A percentile compares a stretch with the other conserved stretches of the same genome.
Evolutionary conservation across 495 filamentous ascomycete genomes (phyloP).

Genomic region (Jackrogersella minutella): DNA sequence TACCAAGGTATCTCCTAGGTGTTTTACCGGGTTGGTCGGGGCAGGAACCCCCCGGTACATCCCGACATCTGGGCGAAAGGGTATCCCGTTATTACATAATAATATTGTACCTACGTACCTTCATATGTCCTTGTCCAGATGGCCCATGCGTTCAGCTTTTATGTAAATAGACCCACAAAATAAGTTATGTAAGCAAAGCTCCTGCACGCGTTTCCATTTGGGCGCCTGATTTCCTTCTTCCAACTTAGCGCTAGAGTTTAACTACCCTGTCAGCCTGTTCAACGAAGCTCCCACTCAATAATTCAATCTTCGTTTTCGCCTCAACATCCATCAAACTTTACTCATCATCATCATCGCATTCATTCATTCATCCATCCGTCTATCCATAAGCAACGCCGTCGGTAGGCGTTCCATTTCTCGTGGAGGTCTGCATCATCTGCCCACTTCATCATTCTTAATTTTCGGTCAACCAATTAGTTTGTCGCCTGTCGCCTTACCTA

Average conservation of each 20-base stretch:
- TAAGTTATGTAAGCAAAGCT: neutral
- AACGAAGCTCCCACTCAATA: too few species aligned
- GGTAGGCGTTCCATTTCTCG: neutral
- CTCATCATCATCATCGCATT: neutral
- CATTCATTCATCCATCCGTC: neutral
- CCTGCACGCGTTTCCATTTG: constrained; percentile 38
- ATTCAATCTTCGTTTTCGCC: neutral
- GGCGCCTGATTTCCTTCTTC: constrained; percentile 44
- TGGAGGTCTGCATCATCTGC: neutral
- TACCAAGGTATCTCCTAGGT: neutral
- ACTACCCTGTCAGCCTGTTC: too few species aligned
- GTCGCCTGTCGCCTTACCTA: neutral
- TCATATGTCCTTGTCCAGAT: neutral
- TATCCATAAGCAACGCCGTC: neutral
- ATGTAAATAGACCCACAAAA: too few species aligned
- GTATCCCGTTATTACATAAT: neutral
- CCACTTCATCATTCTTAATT: neutral
- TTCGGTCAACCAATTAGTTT: neutral
- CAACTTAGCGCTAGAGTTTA: constrained; percentile 4
- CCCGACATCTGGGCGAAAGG: neutral
- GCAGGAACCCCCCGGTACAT: constrained; percentile 6
- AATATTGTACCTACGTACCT: neutral
- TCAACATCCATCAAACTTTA: neutral
- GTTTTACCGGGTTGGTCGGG: constrained; percentile 10
- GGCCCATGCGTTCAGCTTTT: too few species aligned